Evolutionary conservation across 768 basidiomycete species (phyloP), one percentile per base, ranked within the genome.

Genomic region (Vishniacozyma victoriae): DNA sequence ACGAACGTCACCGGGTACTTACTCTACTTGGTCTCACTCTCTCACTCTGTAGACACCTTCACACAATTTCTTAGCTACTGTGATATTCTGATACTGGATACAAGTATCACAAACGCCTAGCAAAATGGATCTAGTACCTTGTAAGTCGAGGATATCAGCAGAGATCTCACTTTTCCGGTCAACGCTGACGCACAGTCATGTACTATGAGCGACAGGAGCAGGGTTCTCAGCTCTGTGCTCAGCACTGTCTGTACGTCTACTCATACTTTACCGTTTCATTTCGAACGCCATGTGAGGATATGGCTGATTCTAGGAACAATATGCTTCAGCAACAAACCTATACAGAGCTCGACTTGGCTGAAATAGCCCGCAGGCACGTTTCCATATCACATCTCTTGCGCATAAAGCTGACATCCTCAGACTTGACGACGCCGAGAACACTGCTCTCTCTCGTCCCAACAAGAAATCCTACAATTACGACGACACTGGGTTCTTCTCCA

Each of bases 401-500:
- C 12, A 23, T 7, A 14, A 22, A 16, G 23, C 4, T 15, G 23
- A 35, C 6, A 43, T 18, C 15, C 1, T 1, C 41, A 68, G 69
- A 22, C 59, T 71, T 4, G 70, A 71, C 45, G 54, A 54, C 31
- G 62, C 59, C 5, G 70, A 71, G 49, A 69, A 69, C 43, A 65
- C 70, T 12, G 45, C 57, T 1, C 50, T 69, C 48, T 72, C 23
- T 60, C 61, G 44, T 68, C 73, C 35, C 84, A 84, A 72, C 76
- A 65, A 60, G 38, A 78, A 51, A 37, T 75, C 74, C 45, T 66
- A 62, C 52, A 95, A 95, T 64, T 87, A 91, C 85, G 90, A 95
- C 59, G 90, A 92, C 69, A 88, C 87, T 22, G 90, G 88, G 1
- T 95, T 88, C 70, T 95, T 95, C 73, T 92, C 90, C 2, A 78